A percentile compares a stretch with the other conserved stretches of the same genome.
Evolutionary conservation across 2,329 filamentous ascomycete species (phyloP).

Genomic region (Colletotrichum tabaci): DNA sequence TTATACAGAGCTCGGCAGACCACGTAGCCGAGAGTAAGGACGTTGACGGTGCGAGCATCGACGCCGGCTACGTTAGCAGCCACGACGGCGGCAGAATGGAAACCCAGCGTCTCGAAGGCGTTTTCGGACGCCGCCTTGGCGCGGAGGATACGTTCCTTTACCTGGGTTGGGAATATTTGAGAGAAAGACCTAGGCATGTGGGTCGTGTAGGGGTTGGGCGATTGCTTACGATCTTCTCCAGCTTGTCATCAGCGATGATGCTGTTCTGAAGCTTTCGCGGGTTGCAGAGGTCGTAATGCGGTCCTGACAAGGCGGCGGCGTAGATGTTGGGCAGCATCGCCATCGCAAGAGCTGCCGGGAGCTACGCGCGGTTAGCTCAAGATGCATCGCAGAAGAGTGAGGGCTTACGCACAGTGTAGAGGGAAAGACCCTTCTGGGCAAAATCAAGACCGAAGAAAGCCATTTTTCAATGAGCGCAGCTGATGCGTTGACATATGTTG

Average conservation of each 20-base stretch:
- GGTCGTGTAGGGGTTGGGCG: background rate
- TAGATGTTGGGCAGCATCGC: slow-evolving; percentile 55
- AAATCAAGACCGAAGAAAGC: slow-evolving; percentile 52
- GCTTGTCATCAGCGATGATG: slow-evolving; percentile 50
- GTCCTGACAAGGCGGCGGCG: slow-evolving; percentile 48
- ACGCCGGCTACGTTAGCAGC: slow-evolving; percentile 63
- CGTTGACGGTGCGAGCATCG: slow-evolving; percentile 55
- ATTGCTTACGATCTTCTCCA: slow-evolving; percentile 49
- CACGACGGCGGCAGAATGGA: slow-evolving; percentile 60
- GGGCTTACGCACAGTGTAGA: slow-evolving; percentile 48
- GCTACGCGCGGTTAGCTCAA: slow-evolving; percentile 46
- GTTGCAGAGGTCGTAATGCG: slow-evolving; percentile 56
- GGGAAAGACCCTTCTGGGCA: slow-evolving; percentile 53
- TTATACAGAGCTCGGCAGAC: slow-evolving; percentile 58
- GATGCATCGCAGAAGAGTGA: slow-evolving; percentile 12
- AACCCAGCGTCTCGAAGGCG: slow-evolving; percentile 60
- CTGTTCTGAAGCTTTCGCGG: slow-evolving; percentile 54
- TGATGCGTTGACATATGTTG: background rate
- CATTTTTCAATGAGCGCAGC: slow-evolving; percentile 17
- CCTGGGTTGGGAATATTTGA: slow-evolving; percentile 48
- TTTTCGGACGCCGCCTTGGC: slow-evolving; percentile 65
- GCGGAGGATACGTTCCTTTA: slow-evolving; percentile 69
- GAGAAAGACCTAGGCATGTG: background rate
- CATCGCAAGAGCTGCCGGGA: slow-evolving; percentile 58
- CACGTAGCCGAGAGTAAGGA: slow-evolving; percentile 57